Base-by-base conservation (phyloP, 2,329 filamentous ascomycete species). In the Botryotinia convoluta region DNA sequence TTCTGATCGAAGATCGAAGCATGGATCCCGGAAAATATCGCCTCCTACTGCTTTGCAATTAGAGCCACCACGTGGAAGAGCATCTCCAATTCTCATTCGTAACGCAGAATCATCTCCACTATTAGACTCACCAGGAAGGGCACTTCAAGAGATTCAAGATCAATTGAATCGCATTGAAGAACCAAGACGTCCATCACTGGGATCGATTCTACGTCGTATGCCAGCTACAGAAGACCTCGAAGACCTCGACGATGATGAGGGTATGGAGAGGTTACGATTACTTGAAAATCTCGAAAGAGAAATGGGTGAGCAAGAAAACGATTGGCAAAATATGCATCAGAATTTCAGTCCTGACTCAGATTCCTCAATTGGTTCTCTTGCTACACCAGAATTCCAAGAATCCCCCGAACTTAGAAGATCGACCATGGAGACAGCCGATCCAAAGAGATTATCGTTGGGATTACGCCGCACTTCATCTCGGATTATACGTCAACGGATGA, bases 211-310 rank as follows among this genome's bases (percentile, higher is more conserved):
- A 29, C 73, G 76, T 29, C 74, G 72, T 42, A 64, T 80, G 22
- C 78, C 79, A 29, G 75, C 76, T 61, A 39, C 59, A 32, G 37
- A 72, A 39, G 59, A 35, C 2, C 9, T 29, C 32, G 57, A 63
- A n/a, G 35, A 70, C 32, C 61, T 64, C 59, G 70, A 42, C 1
- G 67, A 74, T 18, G 71, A 76, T 42, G 67, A 76, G 35, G 54
- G 42, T 14, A 73, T 64, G 22, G 74, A 75, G 35, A 75, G 78
- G n/a, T 67, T 79, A 26, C 74, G 62, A 69, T 83, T 90, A 4
- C 82, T 92, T 2, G 86, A 88, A 45, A 86, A 89, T 74, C 82
- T 92, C 1, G 90, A 92, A 78, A 83, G 83, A 74, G 90, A 92
- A 79, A 88, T 91, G 85, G 87, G 86, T 0, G 80, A 85, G 75